These are phyloP conservation scores for Aspergillus thermomutatus DNA, from an alignment of 2,329 filamentous ascomycete species.

Conservation along the genomic window DNA sequence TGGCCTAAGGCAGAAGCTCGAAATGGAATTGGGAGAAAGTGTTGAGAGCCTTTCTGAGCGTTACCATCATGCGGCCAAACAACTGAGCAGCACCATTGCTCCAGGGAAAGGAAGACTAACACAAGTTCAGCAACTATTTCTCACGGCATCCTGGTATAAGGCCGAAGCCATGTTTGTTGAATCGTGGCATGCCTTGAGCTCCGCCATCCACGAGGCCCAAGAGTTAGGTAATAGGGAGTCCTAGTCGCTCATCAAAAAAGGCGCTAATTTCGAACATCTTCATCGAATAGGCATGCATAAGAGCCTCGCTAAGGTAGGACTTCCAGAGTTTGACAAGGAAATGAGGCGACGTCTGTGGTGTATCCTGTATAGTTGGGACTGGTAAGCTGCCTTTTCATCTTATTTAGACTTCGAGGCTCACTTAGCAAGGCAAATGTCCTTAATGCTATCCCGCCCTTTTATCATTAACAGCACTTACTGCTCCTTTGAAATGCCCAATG, in stretches of 20 bases:
- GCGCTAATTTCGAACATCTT: neutral
- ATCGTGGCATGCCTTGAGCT: constrained; percentile 47
- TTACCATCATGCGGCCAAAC: constrained; percentile 43
- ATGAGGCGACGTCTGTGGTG: constrained; percentile 48
- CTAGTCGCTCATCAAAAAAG: neutral
- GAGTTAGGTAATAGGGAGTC: constrained; percentile 41
- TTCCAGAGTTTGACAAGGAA: constrained; percentile 47
- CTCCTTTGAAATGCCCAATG: constrained; percentile 39
- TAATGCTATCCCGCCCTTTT: constrained; percentile 43
- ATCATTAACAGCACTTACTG: constrained; percentile 43
- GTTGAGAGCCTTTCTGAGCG: constrained; percentile 38
- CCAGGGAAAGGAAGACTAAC: constrained; percentile 44
- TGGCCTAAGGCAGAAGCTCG: constrained; percentile 39
- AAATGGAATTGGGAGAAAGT: constrained; percentile 43
- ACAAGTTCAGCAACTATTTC: constrained; percentile 50
- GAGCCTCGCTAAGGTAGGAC: constrained; percentile 29
- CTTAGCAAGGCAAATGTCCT: constrained; percentile 38
- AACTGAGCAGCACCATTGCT: constrained; percentile 41
- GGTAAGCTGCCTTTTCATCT: constrained; percentile 29
- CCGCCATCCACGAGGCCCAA: constrained; percentile 47
- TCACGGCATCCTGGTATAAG: constrained; percentile 48
- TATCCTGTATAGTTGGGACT: constrained; percentile 48
- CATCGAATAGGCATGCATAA: constrained; percentile 32
- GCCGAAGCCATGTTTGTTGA: constrained; percentile 47
- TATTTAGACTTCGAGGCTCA: neutral